Percentiles rank a stretch among this genome's conserved stretches.
Evolutionary conservation across 2,329 filamentous ascomycete genomes (phyloP).

Genomic region (Scortechinia acanthostroma): DNA sequence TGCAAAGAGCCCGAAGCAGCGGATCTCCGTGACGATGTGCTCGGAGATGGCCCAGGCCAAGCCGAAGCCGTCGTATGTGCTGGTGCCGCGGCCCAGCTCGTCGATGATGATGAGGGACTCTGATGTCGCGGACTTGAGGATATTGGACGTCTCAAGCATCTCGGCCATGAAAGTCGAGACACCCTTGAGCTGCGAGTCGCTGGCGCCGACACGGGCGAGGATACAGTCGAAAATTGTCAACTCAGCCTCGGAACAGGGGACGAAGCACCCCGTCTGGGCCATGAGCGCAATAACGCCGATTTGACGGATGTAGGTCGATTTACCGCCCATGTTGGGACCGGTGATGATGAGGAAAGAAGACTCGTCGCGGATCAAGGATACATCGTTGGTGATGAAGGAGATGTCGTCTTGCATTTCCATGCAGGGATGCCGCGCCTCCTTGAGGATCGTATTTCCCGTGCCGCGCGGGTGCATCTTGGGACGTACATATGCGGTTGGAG

Average conservation of each 20-base stretch:
- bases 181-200: conserved; percentile 92
- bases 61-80: conserved; percentile 95
- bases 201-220: conserved; percentile 88
- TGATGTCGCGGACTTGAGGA: conserved; percentile 88
- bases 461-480: conserved; percentile 86
- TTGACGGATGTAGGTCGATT: conserved; percentile 96
- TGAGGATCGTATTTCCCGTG: conserved; percentile 80
- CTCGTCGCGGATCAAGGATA: conserved; percentile 68
- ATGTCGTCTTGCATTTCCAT: conserved; percentile 99
- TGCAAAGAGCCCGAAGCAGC: conserved; percentile 88
- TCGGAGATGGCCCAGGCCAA: conserved; percentile 99
- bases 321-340: conserved; percentile 97
- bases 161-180: conserved; percentile 99
- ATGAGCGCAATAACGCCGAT: conserved; percentile 94
- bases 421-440: conserved; percentile 89
- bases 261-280: conserved; percentile 94
- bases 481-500: conserved; percentile 82
- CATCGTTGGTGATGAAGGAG: conserved; percentile 97
- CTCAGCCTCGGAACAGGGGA: conserved; percentile 83
- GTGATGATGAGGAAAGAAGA: conserved; percentile 95
- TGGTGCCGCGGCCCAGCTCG: conserved; percentile 90
- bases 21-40: conserved; percentile 91
- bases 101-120: conserved; percentile 98
- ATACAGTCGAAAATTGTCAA: conserved; percentile 95
- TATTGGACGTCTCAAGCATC: conserved; percentile 98